Conservation (phyloP, 2,329 filamentous ascomycete species). For the Simplicillium aogashimaense region DNA sequence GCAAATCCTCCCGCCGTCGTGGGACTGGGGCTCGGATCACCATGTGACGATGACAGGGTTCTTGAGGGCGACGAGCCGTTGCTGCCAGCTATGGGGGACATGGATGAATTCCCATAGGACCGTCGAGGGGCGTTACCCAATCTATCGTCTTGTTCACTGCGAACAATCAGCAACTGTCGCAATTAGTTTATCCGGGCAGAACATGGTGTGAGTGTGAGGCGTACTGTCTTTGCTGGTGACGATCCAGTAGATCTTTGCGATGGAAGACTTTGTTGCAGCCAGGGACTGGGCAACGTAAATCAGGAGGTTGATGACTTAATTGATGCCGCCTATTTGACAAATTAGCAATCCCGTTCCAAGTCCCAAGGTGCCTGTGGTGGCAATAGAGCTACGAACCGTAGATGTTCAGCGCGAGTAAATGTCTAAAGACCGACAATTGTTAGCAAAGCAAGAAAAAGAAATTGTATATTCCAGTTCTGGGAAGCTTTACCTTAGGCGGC, state of each 20-base stretch:
- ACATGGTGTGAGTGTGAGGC: neutral
- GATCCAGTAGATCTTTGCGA: conserved; percentile 47
- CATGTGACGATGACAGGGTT: too few species aligned
- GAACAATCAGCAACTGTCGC: too few species aligned
- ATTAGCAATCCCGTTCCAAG: neutral
- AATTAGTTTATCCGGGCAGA: neutral
- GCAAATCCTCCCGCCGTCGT: too few species aligned
- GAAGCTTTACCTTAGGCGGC: conserved; percentile 35
- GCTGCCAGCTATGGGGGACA: too few species aligned
- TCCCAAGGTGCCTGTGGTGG: too few species aligned
- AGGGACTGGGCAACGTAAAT: conserved; percentile 37
- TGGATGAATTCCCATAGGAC: too few species aligned
- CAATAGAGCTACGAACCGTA: conserved; percentile 33
- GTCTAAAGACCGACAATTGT: conserved; percentile 28
- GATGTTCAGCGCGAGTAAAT: conserved; percentile 52
- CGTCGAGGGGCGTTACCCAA: too few species aligned
- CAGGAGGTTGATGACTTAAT: conserved; percentile 46
- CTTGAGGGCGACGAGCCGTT: too few species aligned
- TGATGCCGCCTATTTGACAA: conserved; percentile 42
- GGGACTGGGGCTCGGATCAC: too few species aligned
- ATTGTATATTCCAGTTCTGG: neutral
- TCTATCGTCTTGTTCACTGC: conserved; percentile 3
- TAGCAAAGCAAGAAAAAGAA: neutral
- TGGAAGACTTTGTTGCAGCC: conserved; percentile 49
- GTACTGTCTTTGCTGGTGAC: conserved; percentile 44